phyloP scores from a whole-genome alignment of 2,329 filamentous ascomycete species.

The Trichoderma atroviride region DNA sequence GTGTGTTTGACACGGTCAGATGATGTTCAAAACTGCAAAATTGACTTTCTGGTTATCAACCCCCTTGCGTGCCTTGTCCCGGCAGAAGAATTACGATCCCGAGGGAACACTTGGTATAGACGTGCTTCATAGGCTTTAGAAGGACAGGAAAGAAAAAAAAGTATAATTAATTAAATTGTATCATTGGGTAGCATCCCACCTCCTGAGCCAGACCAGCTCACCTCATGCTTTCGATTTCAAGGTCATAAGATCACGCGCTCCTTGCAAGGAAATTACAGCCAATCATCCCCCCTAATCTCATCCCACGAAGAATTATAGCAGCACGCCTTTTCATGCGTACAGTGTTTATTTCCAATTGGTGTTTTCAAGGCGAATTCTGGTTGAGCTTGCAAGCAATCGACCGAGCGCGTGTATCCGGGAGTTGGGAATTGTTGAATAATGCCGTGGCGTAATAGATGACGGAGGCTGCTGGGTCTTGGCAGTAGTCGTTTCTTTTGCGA shows the following conservation, averaged over 20 bases:
- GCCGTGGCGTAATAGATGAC: conserved; percentile 6
- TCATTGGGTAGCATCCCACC: not conserved
- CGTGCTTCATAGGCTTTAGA: not conserved
- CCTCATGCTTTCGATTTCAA: not conserved
- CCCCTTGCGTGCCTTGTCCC: not conserved
- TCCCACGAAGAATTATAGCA: not conserved
- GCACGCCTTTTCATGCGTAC: not conserved
- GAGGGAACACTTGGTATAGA: not conserved
- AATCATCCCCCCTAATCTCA: not conserved
- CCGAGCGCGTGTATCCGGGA: not conserved
- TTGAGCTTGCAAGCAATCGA: not conserved
- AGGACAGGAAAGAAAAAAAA: not conserved
- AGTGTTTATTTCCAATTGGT: not conserved
- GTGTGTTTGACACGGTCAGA: not conserved
- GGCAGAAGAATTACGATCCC: not conserved
- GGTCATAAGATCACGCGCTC: not conserved
- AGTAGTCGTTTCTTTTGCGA: not conserved
- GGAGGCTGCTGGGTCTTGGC: not conserved
- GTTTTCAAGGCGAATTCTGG: not conserved
- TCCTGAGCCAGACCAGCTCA: not conserved
- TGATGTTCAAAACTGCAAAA: not conserved
- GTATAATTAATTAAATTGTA: not conserved
- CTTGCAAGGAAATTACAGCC: not conserved
- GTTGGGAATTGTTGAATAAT: not conserved
- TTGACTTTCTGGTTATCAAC: not conserved